Conservation (phyloP, 768 basidiomycete genomes). For the Tulasnella sp. region DNA sequence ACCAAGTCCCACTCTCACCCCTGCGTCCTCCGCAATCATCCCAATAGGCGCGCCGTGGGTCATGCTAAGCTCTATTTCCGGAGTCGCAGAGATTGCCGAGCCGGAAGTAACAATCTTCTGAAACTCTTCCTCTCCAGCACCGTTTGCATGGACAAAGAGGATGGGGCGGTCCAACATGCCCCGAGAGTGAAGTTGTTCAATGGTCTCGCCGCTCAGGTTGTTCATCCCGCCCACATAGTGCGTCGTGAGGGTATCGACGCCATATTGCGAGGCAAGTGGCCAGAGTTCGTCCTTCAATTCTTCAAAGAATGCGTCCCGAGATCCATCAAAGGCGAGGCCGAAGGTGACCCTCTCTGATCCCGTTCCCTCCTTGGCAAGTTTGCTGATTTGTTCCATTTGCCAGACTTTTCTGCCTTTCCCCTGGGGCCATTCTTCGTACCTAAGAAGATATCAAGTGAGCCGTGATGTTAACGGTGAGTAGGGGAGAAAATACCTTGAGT, state of each 20-base stretch:
- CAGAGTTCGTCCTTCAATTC: conserved; percentile 7
- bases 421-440: conserved; percentile 4
- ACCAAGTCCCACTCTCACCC: conserved; percentile 8
- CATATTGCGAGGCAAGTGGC: conserved; percentile 1
- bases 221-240: conserved; percentile 7
- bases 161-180: conserved; percentile 6
- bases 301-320: not conserved
- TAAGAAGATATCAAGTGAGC: not conserved
- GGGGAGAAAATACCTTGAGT: not conserved
- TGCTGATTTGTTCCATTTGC: conserved; percentile 11
- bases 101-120: not conserved
- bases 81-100: conserved; percentile 8
- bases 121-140: not conserved
- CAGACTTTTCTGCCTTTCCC: not conserved
- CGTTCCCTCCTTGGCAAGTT: not conserved
- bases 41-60: conserved; percentile 1
- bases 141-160: conserved; percentile 7
- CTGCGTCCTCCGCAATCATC: not conserved
- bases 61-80: conserved; percentile 11
- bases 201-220: not conserved
- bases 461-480: not conserved
- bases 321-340: conserved; percentile 7
- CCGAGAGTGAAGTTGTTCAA: not conserved
- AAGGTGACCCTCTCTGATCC: conserved; percentile 13
- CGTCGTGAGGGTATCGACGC: conserved; percentile 10